Conservation (phyloP, 176 grass and related monocot species). For the Puccinellia tenuiflora region DNA sequence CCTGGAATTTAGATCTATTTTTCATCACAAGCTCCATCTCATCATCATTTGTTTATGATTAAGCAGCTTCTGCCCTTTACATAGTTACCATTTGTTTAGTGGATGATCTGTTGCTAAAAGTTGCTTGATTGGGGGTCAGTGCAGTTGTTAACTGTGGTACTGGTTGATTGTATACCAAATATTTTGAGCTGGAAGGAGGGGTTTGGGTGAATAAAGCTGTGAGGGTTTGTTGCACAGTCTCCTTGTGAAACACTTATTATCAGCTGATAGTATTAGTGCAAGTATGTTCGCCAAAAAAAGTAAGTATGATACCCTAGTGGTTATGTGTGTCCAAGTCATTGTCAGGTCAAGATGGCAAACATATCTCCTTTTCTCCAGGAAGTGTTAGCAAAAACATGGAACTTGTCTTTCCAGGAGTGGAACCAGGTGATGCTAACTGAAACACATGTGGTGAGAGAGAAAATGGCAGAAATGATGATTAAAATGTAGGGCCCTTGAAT, state of each 20-base stretch:
- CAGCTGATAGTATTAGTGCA: no score
- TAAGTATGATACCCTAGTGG: not conserved
- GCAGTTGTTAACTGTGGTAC: not conserved
- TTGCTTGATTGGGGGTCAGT: constrained; percentile 22
- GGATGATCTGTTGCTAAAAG: not conserved
- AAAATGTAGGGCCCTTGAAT: not conserved
- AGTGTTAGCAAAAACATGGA: not conserved
- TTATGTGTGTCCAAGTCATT: not conserved
- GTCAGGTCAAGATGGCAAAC: not conserved
- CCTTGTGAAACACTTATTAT: not conserved
- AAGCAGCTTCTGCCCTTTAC: not conserved
- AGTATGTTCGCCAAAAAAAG: no score
- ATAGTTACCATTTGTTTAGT: not conserved
- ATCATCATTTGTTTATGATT: not conserved
- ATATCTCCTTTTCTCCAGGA: not conserved
- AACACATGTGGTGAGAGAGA: no score
- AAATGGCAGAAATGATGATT: no score
- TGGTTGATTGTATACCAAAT: not conserved
- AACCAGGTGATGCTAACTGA: no score
- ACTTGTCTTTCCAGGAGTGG: not conserved
- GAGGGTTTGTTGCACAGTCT: not conserved
- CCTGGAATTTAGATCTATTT: not conserved
- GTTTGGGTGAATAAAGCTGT: constrained; percentile 4
- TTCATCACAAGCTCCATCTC: not conserved
- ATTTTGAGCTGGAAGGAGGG: not conserved